phyloP scores from a whole-genome alignment of 768 basidiomycete species.

The Mycena metata region DNA sequence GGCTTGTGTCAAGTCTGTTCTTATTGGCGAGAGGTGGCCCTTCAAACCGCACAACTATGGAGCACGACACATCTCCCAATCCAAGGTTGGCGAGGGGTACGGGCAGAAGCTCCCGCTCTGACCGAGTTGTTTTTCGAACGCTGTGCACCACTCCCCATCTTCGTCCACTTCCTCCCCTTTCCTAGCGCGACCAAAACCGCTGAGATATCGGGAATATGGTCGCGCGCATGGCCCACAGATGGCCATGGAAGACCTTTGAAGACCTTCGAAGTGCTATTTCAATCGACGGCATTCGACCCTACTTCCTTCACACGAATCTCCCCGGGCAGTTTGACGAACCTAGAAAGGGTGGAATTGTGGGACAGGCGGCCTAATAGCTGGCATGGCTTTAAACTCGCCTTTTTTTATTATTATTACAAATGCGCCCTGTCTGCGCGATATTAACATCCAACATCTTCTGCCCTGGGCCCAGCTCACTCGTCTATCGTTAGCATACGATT shows the following conservation, averaged over 20 bases:
- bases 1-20: conserved; percentile 10
- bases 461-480: conserved; percentile 23
- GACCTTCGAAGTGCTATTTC: background rate
- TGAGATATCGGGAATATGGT: background rate
- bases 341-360: background rate
- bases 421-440: conserved; percentile 13
- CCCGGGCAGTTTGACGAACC: background rate
- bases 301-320: background rate
- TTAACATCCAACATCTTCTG: conserved; percentile 8
- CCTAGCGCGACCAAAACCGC: too few relatives aligned
- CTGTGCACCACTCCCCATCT: conserved; percentile 9
- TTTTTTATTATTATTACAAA: conserved; percentile 4
- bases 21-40: conserved; percentile 14
- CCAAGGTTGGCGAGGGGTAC: too few relatives aligned
- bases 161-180: background rate
- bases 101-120: too few relatives aligned
- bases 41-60: conserved; percentile 16
- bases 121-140: conserved; percentile 23
- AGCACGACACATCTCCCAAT: background rate
- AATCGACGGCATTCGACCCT: background rate
- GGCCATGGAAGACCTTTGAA: too few relatives aligned
- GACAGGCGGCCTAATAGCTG: too few relatives aligned
- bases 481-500: background rate
- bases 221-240: background rate
- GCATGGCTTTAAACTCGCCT: too few relatives aligned